A percentile compares a stretch with the other conserved stretches of the same genome.
Conservation (phyloP, 768 basidiomycete genomes). For the Neoboletus magnificus region DNA sequence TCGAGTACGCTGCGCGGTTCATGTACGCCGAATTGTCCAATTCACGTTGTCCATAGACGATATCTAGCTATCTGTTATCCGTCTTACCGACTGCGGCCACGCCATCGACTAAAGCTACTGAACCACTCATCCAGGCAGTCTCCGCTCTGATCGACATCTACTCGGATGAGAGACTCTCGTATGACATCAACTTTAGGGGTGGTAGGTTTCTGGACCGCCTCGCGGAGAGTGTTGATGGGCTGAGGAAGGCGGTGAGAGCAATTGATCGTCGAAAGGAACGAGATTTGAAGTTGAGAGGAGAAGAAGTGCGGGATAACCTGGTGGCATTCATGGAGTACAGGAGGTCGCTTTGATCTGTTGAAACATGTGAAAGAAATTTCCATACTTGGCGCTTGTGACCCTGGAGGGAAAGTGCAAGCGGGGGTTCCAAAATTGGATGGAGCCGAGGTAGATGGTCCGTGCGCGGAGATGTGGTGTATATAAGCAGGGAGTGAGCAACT, state of each 20-base stretch:
- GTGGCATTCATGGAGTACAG: conserved; percentile 75
- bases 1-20: conserved; percentile 30
- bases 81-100: conserved; percentile 46
- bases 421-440: not conserved
- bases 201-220: conserved; percentile 56
- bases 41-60: conserved; percentile 40
- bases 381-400: too few species aligned
- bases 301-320: conserved; percentile 74
- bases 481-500: conserved; percentile 9
- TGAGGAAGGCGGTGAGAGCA: conserved; percentile 58
- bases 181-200: conserved; percentile 78
- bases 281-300: conserved; percentile 65
- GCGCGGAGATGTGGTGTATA: conserved; percentile 27
- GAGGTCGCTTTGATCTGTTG: conserved; percentile 42
- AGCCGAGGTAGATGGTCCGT: conserved; percentile 27
- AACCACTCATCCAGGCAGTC: conserved; percentile 71
- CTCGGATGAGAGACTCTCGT: conserved; percentile 78
- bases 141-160: conserved; percentile 92
- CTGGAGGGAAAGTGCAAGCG: too few species aligned
- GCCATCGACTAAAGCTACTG: conserved; percentile 48
- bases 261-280: conserved; percentile 66
- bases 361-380: too few species aligned
- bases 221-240: conserved; percentile 53
- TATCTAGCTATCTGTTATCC: conserved; percentile 64
- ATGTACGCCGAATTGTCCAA: not conserved